These are phyloP conservation scores for Tanozyma kutaoensis DNA, from an alignment of 805 yeast species.

Conservation along the genomic window DNA sequence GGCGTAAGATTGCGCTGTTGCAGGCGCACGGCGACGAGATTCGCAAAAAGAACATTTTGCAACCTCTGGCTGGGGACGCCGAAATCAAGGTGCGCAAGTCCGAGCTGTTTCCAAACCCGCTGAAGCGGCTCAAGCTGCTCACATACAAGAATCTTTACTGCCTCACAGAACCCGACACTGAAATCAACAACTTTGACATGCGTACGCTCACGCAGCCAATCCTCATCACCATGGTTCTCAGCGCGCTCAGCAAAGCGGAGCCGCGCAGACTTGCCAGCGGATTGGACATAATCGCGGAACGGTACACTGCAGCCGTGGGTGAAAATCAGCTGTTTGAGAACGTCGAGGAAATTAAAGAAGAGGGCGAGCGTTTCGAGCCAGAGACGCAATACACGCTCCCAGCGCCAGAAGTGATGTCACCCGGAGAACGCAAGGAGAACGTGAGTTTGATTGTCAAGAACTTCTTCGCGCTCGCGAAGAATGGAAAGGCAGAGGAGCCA, in stretches of 20 bases:
- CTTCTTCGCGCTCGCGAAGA: conserved; percentile 36
- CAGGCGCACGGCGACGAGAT: conserved; percentile 26
- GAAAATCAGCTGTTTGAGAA: conserved; percentile 5
- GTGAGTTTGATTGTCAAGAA: conserved; percentile 44
- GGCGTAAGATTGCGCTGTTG: conserved; percentile 15
- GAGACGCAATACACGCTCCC: conserved; percentile 40
- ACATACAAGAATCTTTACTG: conserved; percentile 55
- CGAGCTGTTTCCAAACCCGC: conserved; percentile 27
- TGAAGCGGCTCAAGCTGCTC: conserved; percentile 9
- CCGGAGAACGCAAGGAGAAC: conserved; percentile 42
- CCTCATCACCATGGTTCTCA: conserved; percentile 49
- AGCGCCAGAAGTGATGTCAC: conserved; percentile 35
- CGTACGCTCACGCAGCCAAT: conserved; percentile 52
- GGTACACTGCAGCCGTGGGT: conserved; percentile 36
- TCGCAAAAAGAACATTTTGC: conserved; percentile 23
- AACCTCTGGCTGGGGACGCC: conserved; percentile 13
- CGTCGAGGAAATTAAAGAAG: conserved; percentile 9
- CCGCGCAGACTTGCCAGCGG: conserved; percentile 46
- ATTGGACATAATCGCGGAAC: conserved; percentile 50
- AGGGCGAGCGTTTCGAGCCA: conserved; percentile 17
- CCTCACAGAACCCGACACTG: conserved; percentile 40
- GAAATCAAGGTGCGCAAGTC: conserved; percentile 22
- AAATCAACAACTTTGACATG: conserved; percentile 57
- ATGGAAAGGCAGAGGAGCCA: conserved; percentile 9
- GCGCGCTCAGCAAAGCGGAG: conserved; percentile 48